Base-by-base conservation (phyloP, 768 basidiomycete genomes). In the Kwoniella mangroviensis region DNA sequence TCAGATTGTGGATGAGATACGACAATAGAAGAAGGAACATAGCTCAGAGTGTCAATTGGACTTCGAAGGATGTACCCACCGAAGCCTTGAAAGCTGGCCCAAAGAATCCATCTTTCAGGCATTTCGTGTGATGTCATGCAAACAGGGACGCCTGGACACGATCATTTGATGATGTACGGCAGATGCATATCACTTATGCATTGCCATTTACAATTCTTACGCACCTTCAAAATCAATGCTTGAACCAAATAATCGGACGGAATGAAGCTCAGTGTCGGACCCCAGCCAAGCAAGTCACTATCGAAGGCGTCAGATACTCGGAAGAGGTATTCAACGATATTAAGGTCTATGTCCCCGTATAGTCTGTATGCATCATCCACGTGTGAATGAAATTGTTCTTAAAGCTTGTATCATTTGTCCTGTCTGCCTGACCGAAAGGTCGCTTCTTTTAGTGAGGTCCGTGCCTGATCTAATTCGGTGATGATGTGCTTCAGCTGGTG, bases 21-120 rank as follows among this genome's bases (percentile, higher is more conserved):
- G 87, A 88, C 58, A 88, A 87, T 70, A 80, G 80, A 49, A 83
- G 81, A 67, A 82, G 87, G 54, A 86, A 88, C 69, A 83, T 78
- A 58, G 84, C 84, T 43, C 70, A 74, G 43, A 67, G 73, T 40
- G n/a, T 65, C 10, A 63, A 68, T 9, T 68, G 59, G 51, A 56
- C 58, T 9, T 84, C 86, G 49, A 81, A 79, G 17, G 87, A 87
- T 68, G 83, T 87, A 17, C 81, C 85, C 26, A 87, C 87, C 4
- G 85, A 85, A 67, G 80, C 82, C 34, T 76, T 88, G 41, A 81
- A 81, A 12, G 82, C 84, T 66, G 87, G 87, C 10, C 85, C 85
- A 9, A 12, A 2, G 0, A 64, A 53, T 28, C 63, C 63, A 2
- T 24, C 40, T 22, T 64, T 49, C 49, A 19, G 63, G 15, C 63